These are phyloP conservation scores for Trichosanthes truncata DNA, from an alignment of 306 rosid genomes.

Conservation along the genomic window DNA sequence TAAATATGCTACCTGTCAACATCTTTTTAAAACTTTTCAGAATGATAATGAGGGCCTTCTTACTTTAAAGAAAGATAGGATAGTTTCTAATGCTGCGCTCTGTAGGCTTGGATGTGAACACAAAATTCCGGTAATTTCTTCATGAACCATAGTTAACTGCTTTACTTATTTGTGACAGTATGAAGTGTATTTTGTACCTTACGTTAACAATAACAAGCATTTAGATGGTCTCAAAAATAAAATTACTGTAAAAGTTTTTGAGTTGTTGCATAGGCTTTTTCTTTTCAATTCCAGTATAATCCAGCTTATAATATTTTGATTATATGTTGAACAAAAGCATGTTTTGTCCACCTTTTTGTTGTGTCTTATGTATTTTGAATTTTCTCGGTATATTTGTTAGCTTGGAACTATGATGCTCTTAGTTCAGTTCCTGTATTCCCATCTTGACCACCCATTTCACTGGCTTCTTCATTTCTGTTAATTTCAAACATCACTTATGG, in stretches of 20 bases:
- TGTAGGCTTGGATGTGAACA: conserved; percentile 43
- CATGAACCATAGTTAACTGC: not conserved
- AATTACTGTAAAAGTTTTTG: not conserved
- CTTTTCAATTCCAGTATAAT: not conserved
- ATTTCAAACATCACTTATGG: not conserved
- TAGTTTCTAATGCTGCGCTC: conserved; percentile 65
- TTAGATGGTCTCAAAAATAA: not conserved
- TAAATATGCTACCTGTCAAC: conserved; percentile 63
- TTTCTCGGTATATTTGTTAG: not conserved
- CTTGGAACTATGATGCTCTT: not conserved
- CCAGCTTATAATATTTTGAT: not conserved
- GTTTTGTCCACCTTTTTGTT: not conserved
- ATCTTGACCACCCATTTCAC: not conserved
- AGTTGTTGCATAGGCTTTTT: not conserved
- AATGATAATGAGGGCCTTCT: conserved; percentile 73
- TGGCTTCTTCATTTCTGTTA: not conserved
- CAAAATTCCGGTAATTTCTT: conserved; percentile 44
- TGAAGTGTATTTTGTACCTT: not conserved
- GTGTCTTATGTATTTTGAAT: not conserved
- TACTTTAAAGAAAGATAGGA: conserved; percentile 44
- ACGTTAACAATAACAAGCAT: not conserved
- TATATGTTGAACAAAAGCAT: not conserved
- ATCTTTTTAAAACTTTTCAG: conserved; percentile 43
- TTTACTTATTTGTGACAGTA: not conserved
- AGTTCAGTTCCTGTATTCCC: not conserved